Base-by-base conservation (phyloP, 1,284 basidiomycete species). In the Peniophora sp. region DNA sequence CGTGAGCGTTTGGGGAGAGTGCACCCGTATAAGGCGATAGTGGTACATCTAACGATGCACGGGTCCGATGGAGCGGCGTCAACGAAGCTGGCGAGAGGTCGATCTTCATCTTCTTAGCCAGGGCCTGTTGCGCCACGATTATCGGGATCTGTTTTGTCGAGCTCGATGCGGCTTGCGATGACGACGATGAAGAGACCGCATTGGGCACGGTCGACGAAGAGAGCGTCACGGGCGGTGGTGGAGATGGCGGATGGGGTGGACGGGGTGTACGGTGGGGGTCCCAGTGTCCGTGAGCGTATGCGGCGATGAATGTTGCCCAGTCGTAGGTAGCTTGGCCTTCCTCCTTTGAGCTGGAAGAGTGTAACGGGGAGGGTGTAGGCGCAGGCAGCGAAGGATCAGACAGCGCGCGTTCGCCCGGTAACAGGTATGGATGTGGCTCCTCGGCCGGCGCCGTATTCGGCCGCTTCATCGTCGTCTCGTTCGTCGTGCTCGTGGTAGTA, bases 201-300 rank as follows among this genome's bases (percentile, higher is more conserved):
- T 19, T 14, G n/a, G 44, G 23, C 20, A 20, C 11, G 41, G 41
- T 8, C 12, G 44, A 45, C 12, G 44, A 19, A 6, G 44, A 23
- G 23, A 45, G 44, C 12, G 44, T 22, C 14, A 45, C 14, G 19
- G 17, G n/a, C 9, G 41, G 41, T 22, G 44, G 12, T 8, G 23
- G 44, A 10, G 44, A 22, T 16, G 44, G 17, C 44, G 65, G 68
- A 49, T 69, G 67, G 3, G 88, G 90, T 6, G 76, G 82, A 57
- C 77, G 77, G 1, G 90, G 90, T 0, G 81, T 85, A 50, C 75
- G 75, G 56, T 84, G 79, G 1, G 91, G 89, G 62, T 91, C 88
- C 85, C 91, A 94, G 53, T 81, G 74, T 11, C 90, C 90, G 24
- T 75, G 64, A 0, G 88, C 81, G 63, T 93, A 92, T 0, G 86